Percentiles rank a stretch among this genome's conserved stretches.
Evolutionary conservation across 1,284 basidiomycete species (phyloP).

Genomic region (Cerioporus squamosus): DNA sequence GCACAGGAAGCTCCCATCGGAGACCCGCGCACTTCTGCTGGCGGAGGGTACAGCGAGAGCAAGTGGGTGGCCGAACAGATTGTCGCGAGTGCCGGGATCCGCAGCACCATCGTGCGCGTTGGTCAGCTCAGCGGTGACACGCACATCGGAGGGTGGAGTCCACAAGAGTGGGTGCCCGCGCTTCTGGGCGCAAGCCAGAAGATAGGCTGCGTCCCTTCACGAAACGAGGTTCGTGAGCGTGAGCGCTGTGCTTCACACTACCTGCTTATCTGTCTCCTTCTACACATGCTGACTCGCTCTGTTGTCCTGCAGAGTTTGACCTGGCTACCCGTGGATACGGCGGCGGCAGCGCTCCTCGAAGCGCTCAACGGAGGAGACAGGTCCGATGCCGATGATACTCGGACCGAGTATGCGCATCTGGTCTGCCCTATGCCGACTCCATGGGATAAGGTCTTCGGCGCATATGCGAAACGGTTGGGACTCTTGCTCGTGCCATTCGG

Average conservation of each 20-base stretch:
- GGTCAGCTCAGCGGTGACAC: conserved; percentile 42
- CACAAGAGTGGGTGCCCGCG: conserved; percentile 40
- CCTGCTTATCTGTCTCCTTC: too few species aligned
- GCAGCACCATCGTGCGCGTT: conserved; percentile 38
- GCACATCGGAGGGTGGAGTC: conserved; percentile 36
- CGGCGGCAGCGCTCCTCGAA: conserved; percentile 35
- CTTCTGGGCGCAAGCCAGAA: conserved; percentile 30
- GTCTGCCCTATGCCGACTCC: background rate
- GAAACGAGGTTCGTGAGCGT: conserved; percentile 25
- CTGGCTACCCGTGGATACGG: conserved; percentile 38
- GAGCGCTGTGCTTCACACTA: background rate
- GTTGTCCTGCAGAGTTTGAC: conserved; percentile 9
- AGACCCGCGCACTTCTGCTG: conserved; percentile 11
- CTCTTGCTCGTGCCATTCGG: background rate
- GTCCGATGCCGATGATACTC: background rate
- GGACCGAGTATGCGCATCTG: background rate
- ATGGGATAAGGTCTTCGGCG: background rate
- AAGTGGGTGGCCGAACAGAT: conserved; percentile 16
- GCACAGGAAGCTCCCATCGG: conserved; percentile 3
- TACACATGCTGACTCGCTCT: too few species aligned
- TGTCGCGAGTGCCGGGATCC: background rate
- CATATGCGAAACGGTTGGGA: background rate
- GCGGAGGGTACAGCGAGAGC: conserved; percentile 8
- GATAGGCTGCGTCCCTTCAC: conserved; percentile 32
- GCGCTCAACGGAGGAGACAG: background rate